Conservation (phyloP, 139 green algal genomes). For the Desmodesmus armatus region DNA sequence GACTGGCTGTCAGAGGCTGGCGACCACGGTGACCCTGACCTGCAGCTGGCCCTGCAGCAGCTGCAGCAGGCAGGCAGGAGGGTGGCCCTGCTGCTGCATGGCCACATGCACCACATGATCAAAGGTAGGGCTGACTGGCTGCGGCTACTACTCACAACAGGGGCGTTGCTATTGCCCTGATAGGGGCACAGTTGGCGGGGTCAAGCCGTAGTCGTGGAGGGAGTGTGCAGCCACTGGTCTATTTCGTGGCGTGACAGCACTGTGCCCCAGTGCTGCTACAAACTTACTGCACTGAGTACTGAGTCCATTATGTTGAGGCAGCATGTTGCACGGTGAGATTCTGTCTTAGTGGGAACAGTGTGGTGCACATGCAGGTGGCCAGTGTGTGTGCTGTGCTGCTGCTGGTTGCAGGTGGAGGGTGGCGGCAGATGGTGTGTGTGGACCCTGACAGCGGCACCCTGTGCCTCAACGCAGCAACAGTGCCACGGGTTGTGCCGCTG, state of each 20-base stretch:
- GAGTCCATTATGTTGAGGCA: background rate
- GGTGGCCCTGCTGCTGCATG: constrained; percentile 68
- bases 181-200: too few relatives aligned
- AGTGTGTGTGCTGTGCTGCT: background rate
- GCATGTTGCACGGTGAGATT: background rate
- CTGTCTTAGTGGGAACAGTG: background rate
- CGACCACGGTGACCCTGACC: constrained; percentile 72
- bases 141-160: background rate
- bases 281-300: background rate
- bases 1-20: constrained; percentile 55
- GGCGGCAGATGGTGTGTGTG: constrained; percentile 68
- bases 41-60: constrained; percentile 60
- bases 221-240: background rate
- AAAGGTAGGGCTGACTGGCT: background rate
- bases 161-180: background rate
- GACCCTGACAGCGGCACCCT: constrained; percentile 61
- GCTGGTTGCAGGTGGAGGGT: constrained; percentile 33
- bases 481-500: constrained; percentile 61
- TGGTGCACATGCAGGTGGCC: background rate
- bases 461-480: constrained; percentile 75
- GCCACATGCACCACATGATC: constrained; percentile 83
- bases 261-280: background rate
- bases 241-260: background rate
- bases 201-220: too few relatives aligned
- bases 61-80: constrained; percentile 32